phyloP scores from a whole-genome alignment of 305 asterid genomes.

The Solanum hybrid region DNA sequence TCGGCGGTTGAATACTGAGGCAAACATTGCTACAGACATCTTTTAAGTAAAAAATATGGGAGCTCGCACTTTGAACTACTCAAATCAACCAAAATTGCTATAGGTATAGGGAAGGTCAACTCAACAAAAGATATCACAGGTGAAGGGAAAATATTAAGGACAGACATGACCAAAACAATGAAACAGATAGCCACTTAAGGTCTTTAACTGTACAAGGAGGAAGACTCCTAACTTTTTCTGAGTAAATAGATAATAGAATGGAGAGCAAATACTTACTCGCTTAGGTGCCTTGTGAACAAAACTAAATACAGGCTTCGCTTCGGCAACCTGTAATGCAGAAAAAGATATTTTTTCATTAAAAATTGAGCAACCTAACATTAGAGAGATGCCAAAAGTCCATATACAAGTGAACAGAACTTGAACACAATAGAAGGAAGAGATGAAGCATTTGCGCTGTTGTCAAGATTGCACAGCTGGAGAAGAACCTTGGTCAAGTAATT shows the following conservation, averaged over 20 bases:
- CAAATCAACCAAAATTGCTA: neutral
- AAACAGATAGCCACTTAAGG: neutral
- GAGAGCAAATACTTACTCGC: constrained; percentile 40
- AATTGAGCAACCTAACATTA: neutral
- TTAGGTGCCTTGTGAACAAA: constrained; percentile 73
- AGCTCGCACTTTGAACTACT: neutral
- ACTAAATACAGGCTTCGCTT: constrained; percentile 47
- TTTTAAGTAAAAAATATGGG: neutral
- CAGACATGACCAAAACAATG: neutral
- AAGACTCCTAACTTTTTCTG: neutral
- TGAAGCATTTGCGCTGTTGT: neutral
- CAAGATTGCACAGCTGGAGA: neutral
- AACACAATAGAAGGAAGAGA: neutral
- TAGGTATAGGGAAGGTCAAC: neutral
- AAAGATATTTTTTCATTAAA: constrained; percentile 1
- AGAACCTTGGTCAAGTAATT: neutral
- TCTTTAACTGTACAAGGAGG: neutral
- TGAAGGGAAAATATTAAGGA: neutral
- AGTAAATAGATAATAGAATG: neutral
- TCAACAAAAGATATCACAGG: neutral
- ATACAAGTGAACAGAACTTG: neutral
- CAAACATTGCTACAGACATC: neutral
- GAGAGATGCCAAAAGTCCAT: neutral
- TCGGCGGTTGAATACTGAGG: neutral
- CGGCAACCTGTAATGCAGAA: constrained; percentile 50